phyloP scores from a whole-genome alignment of 2,329 filamentous ascomycete species.

The Pseudogymnoascus verrucosus region DNA sequence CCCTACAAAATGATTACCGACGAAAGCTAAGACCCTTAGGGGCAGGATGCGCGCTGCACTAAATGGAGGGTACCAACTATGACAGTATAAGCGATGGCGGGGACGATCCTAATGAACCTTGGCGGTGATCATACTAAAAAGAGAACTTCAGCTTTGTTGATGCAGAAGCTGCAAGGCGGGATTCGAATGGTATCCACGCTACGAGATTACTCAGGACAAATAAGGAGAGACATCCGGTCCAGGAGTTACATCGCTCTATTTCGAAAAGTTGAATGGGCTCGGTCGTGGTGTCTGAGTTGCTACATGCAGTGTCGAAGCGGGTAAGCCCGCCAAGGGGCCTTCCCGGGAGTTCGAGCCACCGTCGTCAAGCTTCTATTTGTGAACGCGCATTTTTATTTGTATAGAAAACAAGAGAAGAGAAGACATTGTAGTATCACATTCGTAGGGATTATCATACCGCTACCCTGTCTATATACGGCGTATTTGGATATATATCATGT shows the following conservation, averaged over 20 bases:
- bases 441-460: not conserved
- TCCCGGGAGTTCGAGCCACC: not conserved
- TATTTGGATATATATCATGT: not conserved
- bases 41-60: not conserved
- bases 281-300: not conserved
- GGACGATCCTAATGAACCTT: not conserved
- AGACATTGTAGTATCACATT: not conserved
- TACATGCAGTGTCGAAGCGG: not conserved
- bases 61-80: not conserved
- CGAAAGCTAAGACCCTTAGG: not conserved
- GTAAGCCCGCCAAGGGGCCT: not conserved
- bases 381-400: not conserved
- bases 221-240: not conserved
- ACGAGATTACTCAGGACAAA: not conserved
- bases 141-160: not conserved
- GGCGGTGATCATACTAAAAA: not conserved
- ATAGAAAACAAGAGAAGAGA: not conserved
- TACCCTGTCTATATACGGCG: not conserved
- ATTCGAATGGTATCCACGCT: not conserved
- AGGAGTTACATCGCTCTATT: not conserved
- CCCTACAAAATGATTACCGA: not conserved
- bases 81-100: not conserved
- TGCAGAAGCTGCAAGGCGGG: not conserved
- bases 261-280: not conserved
- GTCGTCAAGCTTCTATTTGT: not conserved